Conservation (phyloP, 441 rosid genomes). For the Mallotus japonicus region DNA sequence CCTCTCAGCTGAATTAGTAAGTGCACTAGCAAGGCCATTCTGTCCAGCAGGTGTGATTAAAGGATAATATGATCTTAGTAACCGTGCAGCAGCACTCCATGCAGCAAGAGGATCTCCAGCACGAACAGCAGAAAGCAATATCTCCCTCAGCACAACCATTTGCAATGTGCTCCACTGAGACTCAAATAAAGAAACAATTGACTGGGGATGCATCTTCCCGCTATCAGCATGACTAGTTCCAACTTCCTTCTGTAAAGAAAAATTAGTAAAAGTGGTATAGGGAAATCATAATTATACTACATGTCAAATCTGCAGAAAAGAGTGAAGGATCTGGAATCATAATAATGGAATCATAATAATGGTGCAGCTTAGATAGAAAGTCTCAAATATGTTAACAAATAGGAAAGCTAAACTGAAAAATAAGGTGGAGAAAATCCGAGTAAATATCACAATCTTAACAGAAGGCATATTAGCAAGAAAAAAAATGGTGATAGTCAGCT, state of each 20-base stretch:
- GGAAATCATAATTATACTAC: not conserved
- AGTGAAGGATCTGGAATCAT: not conserved
- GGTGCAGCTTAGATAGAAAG: not conserved
- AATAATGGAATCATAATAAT: not conserved
- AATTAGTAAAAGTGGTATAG: not conserved
- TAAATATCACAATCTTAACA: not conserved
- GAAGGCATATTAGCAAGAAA: not conserved
- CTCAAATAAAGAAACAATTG: slow-evolving; percentile 79
- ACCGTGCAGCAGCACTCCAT: slow-evolving; percentile 99
- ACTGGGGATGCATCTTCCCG: slow-evolving; percentile 78
- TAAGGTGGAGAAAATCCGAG: not conserved
- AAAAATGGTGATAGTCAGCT: not conserved
- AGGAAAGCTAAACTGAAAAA: not conserved
- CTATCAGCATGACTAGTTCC: slow-evolving; percentile 58
- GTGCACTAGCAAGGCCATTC: slow-evolving; percentile 93
- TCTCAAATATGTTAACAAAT: not conserved
- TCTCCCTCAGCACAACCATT: slow-evolving; percentile 98
- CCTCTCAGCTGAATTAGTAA: slow-evolving; percentile 82
- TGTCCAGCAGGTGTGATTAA: slow-evolving; percentile 95
- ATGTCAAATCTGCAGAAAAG: not conserved
- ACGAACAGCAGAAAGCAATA: slow-evolving; percentile 93
- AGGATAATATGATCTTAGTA: slow-evolving; percentile 90
- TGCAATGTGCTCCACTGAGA: slow-evolving; percentile 99
- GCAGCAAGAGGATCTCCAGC: slow-evolving; percentile 98
- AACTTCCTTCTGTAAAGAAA: slow-evolving; percentile 44